These are phyloP conservation scores for Rhodocollybia butyracea DNA, from an alignment of 768 basidiomycete species.

Conservation along the genomic window DNA sequence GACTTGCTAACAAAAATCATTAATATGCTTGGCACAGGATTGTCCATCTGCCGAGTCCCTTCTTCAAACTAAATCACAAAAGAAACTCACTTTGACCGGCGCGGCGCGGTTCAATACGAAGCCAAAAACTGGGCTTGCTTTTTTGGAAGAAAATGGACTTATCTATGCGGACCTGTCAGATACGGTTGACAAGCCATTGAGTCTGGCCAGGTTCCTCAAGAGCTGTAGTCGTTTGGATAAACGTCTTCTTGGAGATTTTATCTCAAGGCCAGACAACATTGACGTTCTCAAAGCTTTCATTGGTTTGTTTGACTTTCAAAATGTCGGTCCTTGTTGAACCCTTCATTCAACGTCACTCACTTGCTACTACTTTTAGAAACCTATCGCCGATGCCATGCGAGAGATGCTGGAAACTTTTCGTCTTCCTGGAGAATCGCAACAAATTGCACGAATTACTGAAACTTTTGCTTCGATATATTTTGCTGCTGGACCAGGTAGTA, in stretches of 20 bases:
- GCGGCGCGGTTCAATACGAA: conserved; percentile 88
- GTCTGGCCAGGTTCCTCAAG: conserved; percentile 85
- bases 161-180: conserved; percentile 68
- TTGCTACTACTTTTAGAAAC: conserved; percentile 63
- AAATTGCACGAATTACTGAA: conserved; percentile 91
- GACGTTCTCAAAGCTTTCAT: conserved; percentile 87
- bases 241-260: conserved; percentile 87
- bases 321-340: conserved; percentile 46
- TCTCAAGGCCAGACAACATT: conserved; percentile 84
- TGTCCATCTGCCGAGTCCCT: conserved; percentile 56
- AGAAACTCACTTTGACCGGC: conserved; percentile 81
- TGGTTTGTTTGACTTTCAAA: conserved; percentile 82
- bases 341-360: neutral
- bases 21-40: conserved; percentile 32
- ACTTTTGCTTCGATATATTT: conserved; percentile 92
- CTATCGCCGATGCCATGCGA: conserved; percentile 92
- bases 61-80: conserved; percentile 73
- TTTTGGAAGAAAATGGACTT: conserved; percentile 89
- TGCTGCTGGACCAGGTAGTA: conserved; percentile 73
- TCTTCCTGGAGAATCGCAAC: conserved; percentile 92
- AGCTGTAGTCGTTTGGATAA: conserved; percentile 85
- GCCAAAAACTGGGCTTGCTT: conserved; percentile 86
- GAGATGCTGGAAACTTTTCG: conserved; percentile 92
- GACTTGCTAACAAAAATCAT: conserved; percentile 6
- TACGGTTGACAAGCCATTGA: conserved; percentile 53